These are phyloP conservation scores for Apiotrichum laibachii DNA, from an alignment of 1,284 basidiomycete species.

Conservation along the genomic window DNA sequence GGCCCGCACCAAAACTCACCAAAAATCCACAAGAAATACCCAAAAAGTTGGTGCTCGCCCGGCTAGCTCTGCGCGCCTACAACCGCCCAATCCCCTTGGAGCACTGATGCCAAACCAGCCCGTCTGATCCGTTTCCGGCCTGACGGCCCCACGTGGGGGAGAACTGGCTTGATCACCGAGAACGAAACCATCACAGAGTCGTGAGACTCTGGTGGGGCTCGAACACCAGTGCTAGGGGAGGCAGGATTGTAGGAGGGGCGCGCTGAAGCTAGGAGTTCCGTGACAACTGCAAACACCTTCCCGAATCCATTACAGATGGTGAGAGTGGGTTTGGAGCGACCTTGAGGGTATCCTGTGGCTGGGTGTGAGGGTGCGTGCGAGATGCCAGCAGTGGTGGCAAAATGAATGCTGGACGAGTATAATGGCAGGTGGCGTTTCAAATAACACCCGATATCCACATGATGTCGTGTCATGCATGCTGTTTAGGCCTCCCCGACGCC, in stretches of 20 bases:
- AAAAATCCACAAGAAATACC: too few species aligned
- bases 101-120: slow-evolving; percentile 45
- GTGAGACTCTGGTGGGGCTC: slow-evolving; percentile 46
- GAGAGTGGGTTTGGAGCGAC: too few species aligned
- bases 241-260: slow-evolving; percentile 37
- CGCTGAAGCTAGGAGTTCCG: slow-evolving; percentile 46
- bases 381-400: too few species aligned
- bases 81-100: slow-evolving; percentile 46
- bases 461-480: too few species aligned
- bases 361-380: too few species aligned
- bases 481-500: too few species aligned
- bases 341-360: too few species aligned
- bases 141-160: slow-evolving; percentile 27
- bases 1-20: too few species aligned
- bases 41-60: slow-evolving; percentile 47
- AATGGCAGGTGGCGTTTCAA: too few species aligned
- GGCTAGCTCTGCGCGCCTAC: slow-evolving; percentile 48
- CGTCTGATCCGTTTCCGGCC: slow-evolving; percentile 51
- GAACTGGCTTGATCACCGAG: slow-evolving; percentile 48
- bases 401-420: too few species aligned
- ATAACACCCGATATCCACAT: too few species aligned
- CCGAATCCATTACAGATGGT: slow-evolving; percentile 43
- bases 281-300: slow-evolving; percentile 43
- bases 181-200: slow-evolving; percentile 31
- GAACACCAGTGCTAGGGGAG: slow-evolving; percentile 50